Evolutionary conservation across 768 basidiomycete species (phyloP), one percentile per base, ranked within the genome.

Genomic region (Gloeopeniophorella convolvens): DNA sequence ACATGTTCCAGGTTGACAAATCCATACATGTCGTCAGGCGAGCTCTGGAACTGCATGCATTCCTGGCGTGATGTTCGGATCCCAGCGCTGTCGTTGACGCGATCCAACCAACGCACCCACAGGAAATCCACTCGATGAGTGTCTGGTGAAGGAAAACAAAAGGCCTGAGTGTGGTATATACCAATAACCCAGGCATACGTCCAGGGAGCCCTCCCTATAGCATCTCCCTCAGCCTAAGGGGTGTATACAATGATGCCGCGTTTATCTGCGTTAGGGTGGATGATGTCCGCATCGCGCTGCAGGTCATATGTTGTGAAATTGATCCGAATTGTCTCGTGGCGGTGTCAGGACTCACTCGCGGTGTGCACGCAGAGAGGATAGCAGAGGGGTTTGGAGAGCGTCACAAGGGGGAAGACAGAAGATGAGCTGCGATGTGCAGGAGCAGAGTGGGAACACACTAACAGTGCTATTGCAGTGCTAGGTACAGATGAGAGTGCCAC

Each of bases 1-100:
- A 79, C 66, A 0, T 60, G 54, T 1, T 51, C 45, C 0, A 76
- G 77, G 55, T 78, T 66, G 0, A 78, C 18, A 37, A 79, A 78
- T 0, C 74, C 69, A 48, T 75, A 78, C 3, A 69, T 63, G 0
- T 37, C 33, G 0, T 4, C 4, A 12, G 60, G 39, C 5, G 54
- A 41, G 2, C 62, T 49, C 0, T 76, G 51, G 54, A 75, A 79
- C 0, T 65, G 66, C 15, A 79, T 31, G 3, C 65, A 58, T 16
- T 67, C 72, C 0, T 76, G 62, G 0, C 61, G 4, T 10, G 10
- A 18, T 13, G 12, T 11, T 3, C 15, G 2, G 15, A 24, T 4
- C 12, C 12, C 7, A 4, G 41, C 26, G 26, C 11, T 42, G 28
- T 32, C 32, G 48, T n/a, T 11, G 26, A n/a, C n/a, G n/a, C n/a